A percentile compares a stretch with the other conserved stretches of the same genome.
phyloP scores from a whole-genome alignment of 306 rosid species.

The Ormosia semicastrata region DNA sequence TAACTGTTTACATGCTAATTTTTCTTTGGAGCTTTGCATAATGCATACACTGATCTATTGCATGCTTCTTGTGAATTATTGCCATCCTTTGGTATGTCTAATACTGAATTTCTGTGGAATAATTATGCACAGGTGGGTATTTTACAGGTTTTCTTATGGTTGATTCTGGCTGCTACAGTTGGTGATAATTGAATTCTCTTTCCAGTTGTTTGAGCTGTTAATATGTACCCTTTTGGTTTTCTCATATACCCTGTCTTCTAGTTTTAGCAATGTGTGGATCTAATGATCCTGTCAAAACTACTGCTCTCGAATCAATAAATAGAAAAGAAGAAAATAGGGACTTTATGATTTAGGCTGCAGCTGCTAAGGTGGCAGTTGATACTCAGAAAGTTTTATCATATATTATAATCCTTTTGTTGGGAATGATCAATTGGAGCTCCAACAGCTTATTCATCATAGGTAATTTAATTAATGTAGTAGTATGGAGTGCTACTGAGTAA shows the following conservation, averaged over 20 bases:
- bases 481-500: background rate
- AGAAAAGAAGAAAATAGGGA: background rate
- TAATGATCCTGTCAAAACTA: background rate
- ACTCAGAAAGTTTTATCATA: background rate
- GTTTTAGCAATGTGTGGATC: background rate
- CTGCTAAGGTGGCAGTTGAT: background rate
- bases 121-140: background rate
- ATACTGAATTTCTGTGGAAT: background rate
- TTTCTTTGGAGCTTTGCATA: background rate
- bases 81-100: background rate
- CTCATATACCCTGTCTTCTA: background rate
- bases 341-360: background rate
- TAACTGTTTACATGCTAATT: background rate
- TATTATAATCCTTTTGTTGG: background rate
- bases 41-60: background rate
- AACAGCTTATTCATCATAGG: background rate
- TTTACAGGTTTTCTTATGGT: background rate
- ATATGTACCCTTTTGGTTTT: background rate
- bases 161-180: background rate
- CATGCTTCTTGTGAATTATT: background rate
- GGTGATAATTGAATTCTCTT: background rate
- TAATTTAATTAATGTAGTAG: background rate
- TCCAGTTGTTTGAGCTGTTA: background rate
- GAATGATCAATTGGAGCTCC: background rate
- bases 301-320: background rate